Evolutionary conservation across 148 eudicot genomes (phyloP), one percentile per base, ranked within the genome.

Genomic region (Spergularia marina): DNA sequence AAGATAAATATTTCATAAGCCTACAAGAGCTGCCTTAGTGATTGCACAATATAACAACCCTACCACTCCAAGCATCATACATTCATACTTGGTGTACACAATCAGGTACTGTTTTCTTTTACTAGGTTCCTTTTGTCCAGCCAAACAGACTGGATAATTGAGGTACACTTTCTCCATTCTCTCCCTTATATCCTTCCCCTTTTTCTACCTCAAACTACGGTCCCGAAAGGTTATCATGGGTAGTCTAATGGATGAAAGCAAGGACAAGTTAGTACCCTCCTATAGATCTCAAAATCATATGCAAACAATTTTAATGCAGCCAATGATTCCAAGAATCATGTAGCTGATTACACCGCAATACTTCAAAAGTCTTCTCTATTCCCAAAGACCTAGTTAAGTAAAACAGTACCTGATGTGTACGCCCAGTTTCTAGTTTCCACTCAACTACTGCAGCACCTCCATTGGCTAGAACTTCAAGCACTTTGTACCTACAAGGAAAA

Each of bases 391-490:
- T 61, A 81, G 67, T 58, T 57, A 51, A 69, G 53, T 17, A 53
- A 63, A 62, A 55, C 25, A 53, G 71, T 71, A 92, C 98, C 98
- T 95, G 97, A 89, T 95, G 98, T 67, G 98, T 95, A 64, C 98
- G 93, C 23, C 98, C 98, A 68, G 98, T 95, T 82, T 92, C 98
- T 30, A 95, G 77, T 76, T 88, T 90, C 98, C 98, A 95, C 67
- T 92, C 98, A 74, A 95, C 94, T 71, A 95, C 82, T 75, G 98
- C 97, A 73, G 90, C 91, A 59, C 94, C 97, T 78, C 97, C 98
- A 74, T 90, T 86, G 78, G 88, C 96, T 74, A 91, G 88, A 72
- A 86, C 83, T 84, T 94, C 97, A 14, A 87, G 84, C 74, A 92
- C 92, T 85, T 81, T 88, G 86, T 89, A 95, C 89, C 98, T 95